Evolutionary conservation across 2,329 filamentous ascomycete genomes (phyloP), one percentile per base, ranked within the genome.

Genomic region (Aspergillus arachidicola): DNA sequence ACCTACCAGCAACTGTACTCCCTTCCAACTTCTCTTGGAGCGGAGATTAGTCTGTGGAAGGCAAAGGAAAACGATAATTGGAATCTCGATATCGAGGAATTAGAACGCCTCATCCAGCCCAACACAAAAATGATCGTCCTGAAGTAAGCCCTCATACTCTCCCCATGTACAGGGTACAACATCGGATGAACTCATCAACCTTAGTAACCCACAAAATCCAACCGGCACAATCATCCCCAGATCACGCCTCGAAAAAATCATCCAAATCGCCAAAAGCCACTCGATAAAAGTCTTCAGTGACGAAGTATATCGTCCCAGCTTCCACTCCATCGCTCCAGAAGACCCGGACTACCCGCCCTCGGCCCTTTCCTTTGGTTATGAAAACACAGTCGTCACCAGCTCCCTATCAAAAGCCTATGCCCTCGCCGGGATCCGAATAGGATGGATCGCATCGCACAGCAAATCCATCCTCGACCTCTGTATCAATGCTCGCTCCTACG

Each of bases 331-430:
- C 73, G 83, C 77, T 41, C 84, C 85, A 0, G 75, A 82, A 34
- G 82, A 85, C 63, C 69, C 78, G 4, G 83, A 84, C 23, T 85
- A 85, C 61, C 91, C 86, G 2, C 89, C 91, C 0, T 93, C 91
- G 0, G 83, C 89, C 12, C 82, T 93, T 1, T 87, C 90, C 0
- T 81, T 95, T 51, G 89, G 88, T 48, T 95, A 96, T 76, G 79
- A 85, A 4, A 89, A 89, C 61, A 85, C 86, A 26, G 83, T 96
- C 34, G 87, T 87, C 12, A 95, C 91, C 0, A 90, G 93, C 19
- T 94, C 91, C 21, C 87, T 96, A 82, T 94, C 91, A 30, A 96
- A 96, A 79, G 91, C 92, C 0, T 97, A 93, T 78, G 87, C 91
- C 2, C 80, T 97, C 5, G 92, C 93, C 1, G 93, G 93, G 2